Evolutionary conservation across 1,284 basidiomycete genomes (phyloP).

Genomic region (Xerocomus minutiporus): DNA sequence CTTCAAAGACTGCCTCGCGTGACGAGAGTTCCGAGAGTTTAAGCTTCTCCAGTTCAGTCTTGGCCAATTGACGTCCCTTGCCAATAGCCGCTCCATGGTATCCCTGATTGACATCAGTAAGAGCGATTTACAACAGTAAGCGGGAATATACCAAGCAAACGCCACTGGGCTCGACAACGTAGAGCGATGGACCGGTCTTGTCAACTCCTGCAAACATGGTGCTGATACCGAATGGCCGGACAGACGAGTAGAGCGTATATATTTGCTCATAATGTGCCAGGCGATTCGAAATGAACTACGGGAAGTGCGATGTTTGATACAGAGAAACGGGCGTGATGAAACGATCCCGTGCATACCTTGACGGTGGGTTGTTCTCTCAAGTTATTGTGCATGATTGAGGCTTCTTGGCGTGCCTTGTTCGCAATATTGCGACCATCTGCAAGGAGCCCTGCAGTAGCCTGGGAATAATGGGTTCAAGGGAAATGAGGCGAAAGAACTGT

Average conservation of each 20-base stretch:
- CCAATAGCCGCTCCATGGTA: constrained; percentile 94
- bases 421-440: constrained; percentile 93
- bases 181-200: constrained; percentile 84
- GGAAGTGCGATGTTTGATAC: background rate
- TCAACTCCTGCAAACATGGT: constrained; percentile 90
- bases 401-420: constrained; percentile 84
- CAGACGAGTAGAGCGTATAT: constrained; percentile 97
- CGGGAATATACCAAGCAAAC: constrained; percentile 72
- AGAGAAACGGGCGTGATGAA: background rate
- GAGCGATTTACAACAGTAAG: background rate
- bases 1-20: constrained; percentile 85
- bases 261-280: constrained; percentile 88
- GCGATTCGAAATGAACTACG: constrained; percentile 77
- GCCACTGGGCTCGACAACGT: constrained; percentile 93
- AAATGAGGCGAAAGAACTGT: background rate
- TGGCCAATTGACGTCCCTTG: constrained; percentile 94
- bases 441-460: constrained; percentile 91
- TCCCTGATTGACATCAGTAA: constrained; percentile 49
- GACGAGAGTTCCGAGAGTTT: constrained; percentile 75
- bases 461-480: background rate
- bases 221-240: constrained; percentile 94
- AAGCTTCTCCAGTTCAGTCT: constrained; percentile 97
- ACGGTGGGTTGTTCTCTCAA: constrained; percentile 78
- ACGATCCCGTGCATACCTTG: constrained; percentile 54
- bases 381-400: constrained; percentile 68